Evolutionary conservation across 306 rosid species (phyloP).

Genomic region (Prunus fruticosa): DNA sequence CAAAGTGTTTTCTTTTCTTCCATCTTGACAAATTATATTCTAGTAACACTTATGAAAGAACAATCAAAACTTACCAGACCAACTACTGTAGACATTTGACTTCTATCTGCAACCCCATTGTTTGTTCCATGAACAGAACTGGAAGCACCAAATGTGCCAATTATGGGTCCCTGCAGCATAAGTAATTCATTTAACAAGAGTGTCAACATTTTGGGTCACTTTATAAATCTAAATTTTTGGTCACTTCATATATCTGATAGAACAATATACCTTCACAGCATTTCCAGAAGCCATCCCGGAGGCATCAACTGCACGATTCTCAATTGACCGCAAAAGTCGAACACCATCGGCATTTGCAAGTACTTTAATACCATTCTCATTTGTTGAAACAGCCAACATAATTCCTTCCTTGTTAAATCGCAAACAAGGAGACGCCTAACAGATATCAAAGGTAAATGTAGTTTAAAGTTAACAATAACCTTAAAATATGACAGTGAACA

Average conservation of each 20-base stretch:
- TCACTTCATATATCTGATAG: background rate
- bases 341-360: slow-evolving; percentile 26
- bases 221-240: background rate
- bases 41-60: background rate
- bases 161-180: slow-evolving; percentile 13
- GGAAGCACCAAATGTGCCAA: slow-evolving; percentile 4
- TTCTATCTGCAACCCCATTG: background rate
- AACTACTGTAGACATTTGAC: background rate
- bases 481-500: slow-evolving; percentile 12
- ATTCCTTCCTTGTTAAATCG: slow-evolving; percentile 47
- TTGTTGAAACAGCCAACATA: slow-evolving; percentile 47
- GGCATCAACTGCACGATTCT: background rate
- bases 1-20: background rate
- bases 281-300: background rate
- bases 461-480: background rate
- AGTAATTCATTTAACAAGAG: background rate
- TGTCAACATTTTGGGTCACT: background rate
- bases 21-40: background rate
- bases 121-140: slow-evolving; percentile 2
- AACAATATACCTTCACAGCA: background rate
- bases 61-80: background rate
- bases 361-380: slow-evolving; percentile 41
- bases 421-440: slow-evolving; percentile 41
- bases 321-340: background rate
- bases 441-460: background rate